phyloP scores from a whole-genome alignment of 495 filamentous ascomycete genomes.

The Neurospora africana region DNA sequence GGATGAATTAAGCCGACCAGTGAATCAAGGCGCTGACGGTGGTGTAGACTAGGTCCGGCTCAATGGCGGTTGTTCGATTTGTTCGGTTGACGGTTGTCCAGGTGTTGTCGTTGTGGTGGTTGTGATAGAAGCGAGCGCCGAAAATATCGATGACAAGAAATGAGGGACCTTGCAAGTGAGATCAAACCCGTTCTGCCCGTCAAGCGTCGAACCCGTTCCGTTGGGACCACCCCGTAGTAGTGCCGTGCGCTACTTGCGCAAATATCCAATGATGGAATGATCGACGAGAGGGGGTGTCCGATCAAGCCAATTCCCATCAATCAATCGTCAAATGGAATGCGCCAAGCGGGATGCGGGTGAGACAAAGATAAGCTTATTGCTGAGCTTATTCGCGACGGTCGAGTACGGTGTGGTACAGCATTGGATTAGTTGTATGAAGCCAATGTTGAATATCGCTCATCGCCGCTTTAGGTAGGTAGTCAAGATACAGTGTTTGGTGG shows the following conservation, averaged over 20 bases:
- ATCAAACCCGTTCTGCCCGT: neutral
- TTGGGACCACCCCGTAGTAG: neutral
- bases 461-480: too few relatives aligned
- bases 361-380: neutral
- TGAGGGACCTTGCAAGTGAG: neutral
- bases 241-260: too few relatives aligned
- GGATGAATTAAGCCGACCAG: neutral
- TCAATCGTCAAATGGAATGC: neutral
- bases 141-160: too few relatives aligned
- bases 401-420: neutral
- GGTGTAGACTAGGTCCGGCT: neutral
- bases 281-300: neutral
- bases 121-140: too few relatives aligned
- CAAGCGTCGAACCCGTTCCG: neutral
- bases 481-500: too few relatives aligned
- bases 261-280: neutral
- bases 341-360: neutral
- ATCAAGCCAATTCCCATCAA: neutral
- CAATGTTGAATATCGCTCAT: neutral
- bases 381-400: neutral
- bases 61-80: neutral
- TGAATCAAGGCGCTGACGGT: neutral
- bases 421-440: too few relatives aligned
- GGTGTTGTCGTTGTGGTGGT: neutral
- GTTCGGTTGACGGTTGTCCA: neutral